Base-by-base conservation (phyloP, 768 basidiomycete genomes). In the Leccinum arenicola region DNA sequence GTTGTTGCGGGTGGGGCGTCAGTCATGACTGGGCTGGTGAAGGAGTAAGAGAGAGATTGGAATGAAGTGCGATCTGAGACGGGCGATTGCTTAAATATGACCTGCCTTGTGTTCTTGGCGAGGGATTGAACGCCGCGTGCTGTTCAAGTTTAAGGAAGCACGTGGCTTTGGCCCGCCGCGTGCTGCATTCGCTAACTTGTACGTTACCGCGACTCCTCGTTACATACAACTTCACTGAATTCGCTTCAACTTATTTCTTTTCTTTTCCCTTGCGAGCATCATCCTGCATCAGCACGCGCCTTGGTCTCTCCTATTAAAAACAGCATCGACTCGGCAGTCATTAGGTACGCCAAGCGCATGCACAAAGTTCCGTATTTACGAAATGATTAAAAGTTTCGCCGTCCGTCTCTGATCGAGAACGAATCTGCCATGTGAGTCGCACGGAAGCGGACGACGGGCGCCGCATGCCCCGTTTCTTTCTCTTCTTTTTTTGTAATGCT, bases 1-100 rank as follows among this genome's bases (percentile, higher is more conserved):
- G 81, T 73, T 48, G 85, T 80, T 27, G 80, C 82, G 58, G 79
- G 80, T 68, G 80, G 81, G 73, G 88, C 85, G 72, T 84, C 83
- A 57, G 80, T 70, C 84, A 85, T 85, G 69, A 55, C 59, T 63
- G 59, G 59, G 38, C 25, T 53, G 43, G 35, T 36, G 29, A n/a
- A 56, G 38, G 15, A n/a, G 40, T 43, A 43, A 43, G 40, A 5
- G 2, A n/a, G 40, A 43, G n/a, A 43, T 10, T 43, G 40, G n/a
- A 43, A 43, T 43, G 61, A 53, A 17, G 38, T 36, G 15, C 8
- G 61, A 36, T 52, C 21, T 53, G 50, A 50, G 56, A 48, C 15
- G 2, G 23, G 55, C 12, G 43, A 19, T 15, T 56, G 68, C 21
- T 73, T 73, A 73, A 67, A 73, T 73, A 73, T 53, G 60, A 50